Evolutionary conservation across 805 yeast species (phyloP).

Genomic region (Yamadazyma insecticola): DNA sequence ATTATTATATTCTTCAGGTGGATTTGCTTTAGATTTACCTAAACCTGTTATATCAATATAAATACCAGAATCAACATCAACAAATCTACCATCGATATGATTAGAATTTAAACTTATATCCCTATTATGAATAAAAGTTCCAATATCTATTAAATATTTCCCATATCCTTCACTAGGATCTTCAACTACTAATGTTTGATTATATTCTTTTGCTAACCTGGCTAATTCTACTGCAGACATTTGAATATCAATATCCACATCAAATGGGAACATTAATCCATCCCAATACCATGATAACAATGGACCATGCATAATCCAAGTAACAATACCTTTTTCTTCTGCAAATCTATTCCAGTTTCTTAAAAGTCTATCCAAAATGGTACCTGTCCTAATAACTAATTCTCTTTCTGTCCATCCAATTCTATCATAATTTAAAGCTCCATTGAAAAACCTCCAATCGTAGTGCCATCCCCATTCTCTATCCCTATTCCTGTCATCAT

Average conservation of each 20-base stretch:
- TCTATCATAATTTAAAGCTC: constrained; percentile 43
- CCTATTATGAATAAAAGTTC: constrained; percentile 24
- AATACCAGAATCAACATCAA: constrained; percentile 54
- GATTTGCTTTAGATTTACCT: constrained; percentile 14
- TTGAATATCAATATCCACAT: constrained; percentile 24
- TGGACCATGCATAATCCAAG: constrained; percentile 27
- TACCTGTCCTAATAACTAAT: constrained; percentile 14
- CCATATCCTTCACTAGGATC: constrained; percentile 26
- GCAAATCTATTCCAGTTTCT: constrained; percentile 24
- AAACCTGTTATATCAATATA: constrained; percentile 55
- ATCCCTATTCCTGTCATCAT: constrained; percentile 27
- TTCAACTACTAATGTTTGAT: constrained; percentile 26
- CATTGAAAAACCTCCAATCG: constrained; percentile 59
- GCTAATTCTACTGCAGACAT: constrained; percentile 21
- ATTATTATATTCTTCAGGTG: constrained; percentile 12
- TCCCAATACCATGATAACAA: constrained; percentile 29
- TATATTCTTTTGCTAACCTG: constrained; percentile 17
- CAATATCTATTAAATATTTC: constrained; percentile 24
- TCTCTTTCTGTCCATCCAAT: constrained; percentile 25
- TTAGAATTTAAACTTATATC: constrained; percentile 16
- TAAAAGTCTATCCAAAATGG: constrained; percentile 19
- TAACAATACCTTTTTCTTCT: constrained; percentile 16
- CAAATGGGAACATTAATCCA: constrained; percentile 26
- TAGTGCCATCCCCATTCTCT: constrained; percentile 50
- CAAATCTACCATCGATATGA: constrained; percentile 44